phyloP scores from a whole-genome alignment of 345 rosid genomes.

The Lumnitzera racemosa region DNA sequence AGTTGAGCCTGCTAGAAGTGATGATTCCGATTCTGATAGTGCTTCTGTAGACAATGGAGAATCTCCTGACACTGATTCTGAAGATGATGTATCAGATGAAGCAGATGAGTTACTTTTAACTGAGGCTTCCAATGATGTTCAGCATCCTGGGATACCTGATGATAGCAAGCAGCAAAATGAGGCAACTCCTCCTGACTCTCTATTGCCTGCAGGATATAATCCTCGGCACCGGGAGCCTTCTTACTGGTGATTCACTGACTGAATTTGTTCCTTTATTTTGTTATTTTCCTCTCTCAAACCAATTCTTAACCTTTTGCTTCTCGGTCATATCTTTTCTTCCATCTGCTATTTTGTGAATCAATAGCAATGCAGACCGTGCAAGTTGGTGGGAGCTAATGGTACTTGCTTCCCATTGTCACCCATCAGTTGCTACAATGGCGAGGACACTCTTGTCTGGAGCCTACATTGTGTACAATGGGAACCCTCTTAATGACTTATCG shows the following conservation, averaged over 20 bases:
- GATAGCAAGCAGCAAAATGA: conserved; percentile 18
- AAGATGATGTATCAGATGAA: conserved; percentile 58
- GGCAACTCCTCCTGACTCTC: conserved; percentile 19
- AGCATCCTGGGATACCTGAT: conserved; percentile 20
- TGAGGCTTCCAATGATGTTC: conserved; percentile 23
- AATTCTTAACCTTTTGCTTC: not conserved
- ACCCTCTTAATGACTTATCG: conserved; percentile 70
- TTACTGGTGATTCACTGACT: conserved; percentile 43
- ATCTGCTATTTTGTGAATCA: conserved; percentile 2
- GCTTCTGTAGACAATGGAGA: conserved; percentile 27
- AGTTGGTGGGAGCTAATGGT: conserved; percentile 95
- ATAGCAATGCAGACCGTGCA: conserved; percentile 74
- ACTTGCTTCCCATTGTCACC: conserved; percentile 84
- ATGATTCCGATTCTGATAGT: conserved; percentile 22
- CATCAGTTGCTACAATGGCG: conserved; percentile 97
- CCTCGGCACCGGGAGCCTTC: conserved; percentile 97
- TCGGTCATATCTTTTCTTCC: not conserved
- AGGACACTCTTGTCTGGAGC: conserved; percentile 86
- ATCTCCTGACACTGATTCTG: conserved; percentile 50
- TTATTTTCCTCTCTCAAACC: not conserved
- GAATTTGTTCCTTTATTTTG: not conserved
- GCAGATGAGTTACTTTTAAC: conserved; percentile 32
- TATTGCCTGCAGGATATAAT: conserved; percentile 77
- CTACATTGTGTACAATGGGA: conserved; percentile 82
- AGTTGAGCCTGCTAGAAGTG: conserved; percentile 12